Evolutionary conservation across 2,329 filamentous ascomycete genomes (phyloP), one percentile per base, ranked within the genome.

Genomic region (Sporothrix inflata): DNA sequence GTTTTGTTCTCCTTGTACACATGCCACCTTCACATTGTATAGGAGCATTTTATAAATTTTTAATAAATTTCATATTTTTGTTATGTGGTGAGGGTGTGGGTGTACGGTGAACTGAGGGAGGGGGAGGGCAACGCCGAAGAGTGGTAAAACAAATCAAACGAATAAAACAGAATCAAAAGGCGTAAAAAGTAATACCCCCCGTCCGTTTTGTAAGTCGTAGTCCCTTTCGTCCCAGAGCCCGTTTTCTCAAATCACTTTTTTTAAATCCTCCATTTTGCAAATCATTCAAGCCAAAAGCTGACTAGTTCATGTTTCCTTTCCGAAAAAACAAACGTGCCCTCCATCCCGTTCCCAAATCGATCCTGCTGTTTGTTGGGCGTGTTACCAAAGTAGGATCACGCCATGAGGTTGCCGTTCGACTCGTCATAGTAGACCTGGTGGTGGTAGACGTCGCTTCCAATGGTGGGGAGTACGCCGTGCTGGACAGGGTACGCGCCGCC

Each of bases 41-140:
- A 8, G 57, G 21, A 49, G 2, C 19, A 34, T 47, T 12, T 16
- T 21, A 69, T 42, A 51, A 55, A 69, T 69, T 69, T 69, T 69
- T 47, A 60, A 34, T 24, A 5, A 3, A 57, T 55, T 69, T 69
- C 27, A 38, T 21, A 47, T 69, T 69, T 69, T 69, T 69, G 14
- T 30, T 53, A 14, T 34, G 66, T 55, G 19, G 51, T 55, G 67
- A 49, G 51, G 34, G 60, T 27, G 60, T 65, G 60, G 45, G 60
- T 42, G 60, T 27, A 42, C 38, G 16, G 63, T 34, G 19, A 67
- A 24, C 5, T n/a, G 6, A 24, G 34, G 30, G 3, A 38, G 14
- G 34, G 45, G 63, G 61, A 49, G 55, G n/a, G 65, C 71, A 69
- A 69, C 55, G 71, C 66, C 67, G 47, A 66, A 38, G 27, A 34